These are phyloP conservation scores for Penicillium sp. DNA, from an alignment of 2,329 filamentous ascomycete genomes.

Conservation along the genomic window DNA sequence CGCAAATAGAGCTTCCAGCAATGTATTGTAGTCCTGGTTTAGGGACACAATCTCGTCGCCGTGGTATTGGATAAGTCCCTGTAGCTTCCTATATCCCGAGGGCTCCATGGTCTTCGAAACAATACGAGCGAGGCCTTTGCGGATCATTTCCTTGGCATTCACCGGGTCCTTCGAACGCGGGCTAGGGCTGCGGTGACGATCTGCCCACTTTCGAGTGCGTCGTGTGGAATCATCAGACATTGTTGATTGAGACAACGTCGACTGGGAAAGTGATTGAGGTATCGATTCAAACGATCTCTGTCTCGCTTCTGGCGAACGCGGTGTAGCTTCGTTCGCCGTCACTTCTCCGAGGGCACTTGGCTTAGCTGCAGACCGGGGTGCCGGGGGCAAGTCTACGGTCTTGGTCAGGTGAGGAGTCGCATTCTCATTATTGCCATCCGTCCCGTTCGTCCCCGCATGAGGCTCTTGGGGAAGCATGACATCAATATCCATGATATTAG, in stretches of 20 bases:
- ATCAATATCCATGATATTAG: conserved; percentile 3
- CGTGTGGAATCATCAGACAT: conserved; percentile 22
- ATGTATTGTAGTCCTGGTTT: conserved; percentile 30
- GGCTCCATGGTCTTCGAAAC: conserved; percentile 32
- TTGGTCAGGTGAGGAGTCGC: conserved; percentile 11
- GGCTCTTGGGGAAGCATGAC: conserved; percentile 9
- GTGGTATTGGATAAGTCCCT: conserved; percentile 34
- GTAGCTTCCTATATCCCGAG: conserved; percentile 37
- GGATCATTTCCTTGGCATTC: conserved; percentile 33
- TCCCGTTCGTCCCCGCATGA: not conserved
- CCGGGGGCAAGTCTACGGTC: conserved; percentile 12
- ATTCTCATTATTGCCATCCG: conserved; percentile 22
- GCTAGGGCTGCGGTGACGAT: conserved; percentile 30
- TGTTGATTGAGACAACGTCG: conserved; percentile 2
- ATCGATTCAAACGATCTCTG: conserved; percentile 10
- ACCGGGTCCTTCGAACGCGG: conserved; percentile 33
- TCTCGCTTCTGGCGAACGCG: conserved; percentile 13
- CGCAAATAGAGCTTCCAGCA: conserved; percentile 32
- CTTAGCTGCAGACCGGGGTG: conserved; percentile 20
- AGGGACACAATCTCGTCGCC: conserved; percentile 29
- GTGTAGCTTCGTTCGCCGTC: conserved; percentile 31
- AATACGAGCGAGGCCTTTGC: conserved; percentile 32
- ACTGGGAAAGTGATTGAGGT: conserved; percentile 7
- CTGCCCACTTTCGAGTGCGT: conserved; percentile 28
- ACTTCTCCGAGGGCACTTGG: conserved; percentile 33